Percentiles rank a stretch among this genome's conserved stretches.
Conservation (phyloP, 192 early-diverging fungal species). For the Coemansia sp. region DNA sequence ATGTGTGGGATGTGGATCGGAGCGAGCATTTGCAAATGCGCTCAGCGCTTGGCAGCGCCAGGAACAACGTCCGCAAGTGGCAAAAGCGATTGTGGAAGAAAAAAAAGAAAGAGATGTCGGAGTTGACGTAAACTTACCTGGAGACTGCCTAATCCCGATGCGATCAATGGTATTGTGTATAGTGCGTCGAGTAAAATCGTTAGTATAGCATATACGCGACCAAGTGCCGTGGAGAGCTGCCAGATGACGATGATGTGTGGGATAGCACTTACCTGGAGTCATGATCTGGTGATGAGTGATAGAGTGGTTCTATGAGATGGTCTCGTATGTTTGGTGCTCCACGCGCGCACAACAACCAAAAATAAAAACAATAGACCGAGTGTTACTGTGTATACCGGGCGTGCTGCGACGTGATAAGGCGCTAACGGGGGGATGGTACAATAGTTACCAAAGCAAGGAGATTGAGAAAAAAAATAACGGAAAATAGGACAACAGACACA, state of each 20-base stretch:
- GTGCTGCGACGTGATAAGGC: no score
- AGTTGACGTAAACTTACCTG: constrained; percentile 20
- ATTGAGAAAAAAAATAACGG: background rate
- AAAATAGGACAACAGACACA: background rate
- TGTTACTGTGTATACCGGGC: background rate
- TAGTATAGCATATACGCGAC: background rate
- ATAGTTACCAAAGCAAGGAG: background rate
- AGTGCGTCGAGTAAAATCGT: background rate
- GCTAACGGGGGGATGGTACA: background rate
- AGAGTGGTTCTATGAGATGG: background rate
- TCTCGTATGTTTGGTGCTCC: background rate
- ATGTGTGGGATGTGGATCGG: background rate
- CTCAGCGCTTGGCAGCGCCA: background rate
- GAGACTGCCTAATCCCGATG: constrained; percentile 25
- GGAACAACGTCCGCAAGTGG: background rate
- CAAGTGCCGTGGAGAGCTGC: background rate
- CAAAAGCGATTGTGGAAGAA: background rate
- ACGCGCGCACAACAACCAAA: background rate
- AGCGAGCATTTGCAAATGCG: no score
- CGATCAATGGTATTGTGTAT: background rate
- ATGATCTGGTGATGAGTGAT: background rate
- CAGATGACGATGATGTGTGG: background rate
- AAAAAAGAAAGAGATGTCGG: background rate
- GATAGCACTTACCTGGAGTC: background rate
- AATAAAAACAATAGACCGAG: constrained; percentile 1